Percentiles rank a stretch among this genome's conserved stretches.
These are phyloP conservation scores for Chlorella vulgaris DNA, from an alignment of 139 green algal species.

Conservation along the genomic window DNA sequence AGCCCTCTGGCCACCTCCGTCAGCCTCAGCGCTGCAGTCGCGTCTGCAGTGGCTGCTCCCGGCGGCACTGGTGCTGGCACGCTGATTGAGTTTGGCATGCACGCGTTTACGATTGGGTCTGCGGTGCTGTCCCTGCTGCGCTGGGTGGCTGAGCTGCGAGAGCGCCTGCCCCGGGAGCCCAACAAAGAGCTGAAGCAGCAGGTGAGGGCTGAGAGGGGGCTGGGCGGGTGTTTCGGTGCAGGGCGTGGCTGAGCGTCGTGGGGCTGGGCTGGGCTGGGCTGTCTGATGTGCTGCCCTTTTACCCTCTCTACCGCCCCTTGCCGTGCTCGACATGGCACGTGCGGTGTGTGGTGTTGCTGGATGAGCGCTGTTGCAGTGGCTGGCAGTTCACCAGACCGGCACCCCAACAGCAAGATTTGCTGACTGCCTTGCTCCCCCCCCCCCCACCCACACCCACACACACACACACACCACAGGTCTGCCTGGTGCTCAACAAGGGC, in stretches of 20 bases:
- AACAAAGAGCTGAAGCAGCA: slow-evolving; percentile 15
- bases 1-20: slow-evolving; percentile 12
- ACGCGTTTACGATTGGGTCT: slow-evolving; percentile 56
- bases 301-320: too few relatives aligned
- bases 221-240: background rate
- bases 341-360: too few relatives aligned
- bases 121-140: slow-evolving; percentile 52
- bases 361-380: too few relatives aligned
- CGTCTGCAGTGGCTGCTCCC: background rate
- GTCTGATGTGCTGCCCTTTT: too few relatives aligned
- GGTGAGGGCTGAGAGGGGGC: background rate
- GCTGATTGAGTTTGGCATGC: slow-evolving; percentile 58
- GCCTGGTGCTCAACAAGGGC: slow-evolving; percentile 56
- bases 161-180: slow-evolving; percentile 41
- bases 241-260: too few relatives aligned
- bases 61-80: slow-evolving; percentile 31
- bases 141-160: slow-evolving; percentile 53
- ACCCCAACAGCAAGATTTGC: too few relatives aligned
- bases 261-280: background rate
- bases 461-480: slow-evolving; percentile 4
- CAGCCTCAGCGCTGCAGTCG: background rate
- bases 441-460: background rate
- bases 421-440: background rate
- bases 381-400: too few relatives aligned
- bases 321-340: too few relatives aligned